Conservation (phyloP, 2,329 filamentous ascomycete species). For the Didymella sp. region DNA sequence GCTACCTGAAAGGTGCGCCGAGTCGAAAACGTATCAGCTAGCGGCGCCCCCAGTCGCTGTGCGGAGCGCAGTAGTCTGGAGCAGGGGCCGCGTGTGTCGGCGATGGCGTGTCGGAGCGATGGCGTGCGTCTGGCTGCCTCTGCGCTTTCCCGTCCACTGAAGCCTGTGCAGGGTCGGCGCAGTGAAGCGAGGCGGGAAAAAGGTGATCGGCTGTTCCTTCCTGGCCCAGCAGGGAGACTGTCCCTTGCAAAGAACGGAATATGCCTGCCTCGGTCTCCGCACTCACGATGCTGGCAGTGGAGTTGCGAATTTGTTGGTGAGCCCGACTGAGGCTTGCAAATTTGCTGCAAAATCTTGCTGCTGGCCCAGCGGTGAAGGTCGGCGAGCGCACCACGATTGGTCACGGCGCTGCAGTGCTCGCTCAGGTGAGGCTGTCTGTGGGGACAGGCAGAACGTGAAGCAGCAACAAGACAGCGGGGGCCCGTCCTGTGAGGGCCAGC, state of each 20-base stretch:
- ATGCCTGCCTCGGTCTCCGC: slow-evolving; percentile 17
- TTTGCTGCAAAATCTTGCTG: slow-evolving; percentile 19
- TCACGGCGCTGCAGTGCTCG: slow-evolving; percentile 15
- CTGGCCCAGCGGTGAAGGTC: slow-evolving; percentile 19
- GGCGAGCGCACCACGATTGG: slow-evolving; percentile 18
- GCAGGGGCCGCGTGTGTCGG: slow-evolving; percentile 22
- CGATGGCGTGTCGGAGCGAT: slow-evolving; percentile 26
- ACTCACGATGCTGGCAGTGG: slow-evolving; percentile 17
- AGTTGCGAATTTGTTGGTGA: slow-evolving; percentile 11
- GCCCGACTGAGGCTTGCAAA: slow-evolving; percentile 20
- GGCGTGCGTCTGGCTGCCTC: slow-evolving; percentile 29
- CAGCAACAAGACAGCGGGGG: slow-evolving; percentile 21
- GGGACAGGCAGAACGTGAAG: slow-evolving; percentile 12
- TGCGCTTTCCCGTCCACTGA: slow-evolving; percentile 13
- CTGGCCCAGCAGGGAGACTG: not conserved
- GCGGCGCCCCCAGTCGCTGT: slow-evolving; percentile 27
- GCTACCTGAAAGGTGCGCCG: slow-evolving; percentile 31
- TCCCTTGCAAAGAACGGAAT: slow-evolving; percentile 5
- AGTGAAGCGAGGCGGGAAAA: slow-evolving; percentile 8
- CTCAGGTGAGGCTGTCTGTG: slow-evolving; percentile 21
- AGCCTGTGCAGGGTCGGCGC: slow-evolving; percentile 13
- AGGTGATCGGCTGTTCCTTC: slow-evolving; percentile 19
- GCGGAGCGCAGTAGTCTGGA: slow-evolving; percentile 20
- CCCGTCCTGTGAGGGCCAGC: slow-evolving; percentile 16
- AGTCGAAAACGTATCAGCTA: slow-evolving; percentile 32